phyloP scores from a whole-genome alignment of 2,329 filamentous ascomycete species.

The Pseudogymnoascus sp. region DNA sequence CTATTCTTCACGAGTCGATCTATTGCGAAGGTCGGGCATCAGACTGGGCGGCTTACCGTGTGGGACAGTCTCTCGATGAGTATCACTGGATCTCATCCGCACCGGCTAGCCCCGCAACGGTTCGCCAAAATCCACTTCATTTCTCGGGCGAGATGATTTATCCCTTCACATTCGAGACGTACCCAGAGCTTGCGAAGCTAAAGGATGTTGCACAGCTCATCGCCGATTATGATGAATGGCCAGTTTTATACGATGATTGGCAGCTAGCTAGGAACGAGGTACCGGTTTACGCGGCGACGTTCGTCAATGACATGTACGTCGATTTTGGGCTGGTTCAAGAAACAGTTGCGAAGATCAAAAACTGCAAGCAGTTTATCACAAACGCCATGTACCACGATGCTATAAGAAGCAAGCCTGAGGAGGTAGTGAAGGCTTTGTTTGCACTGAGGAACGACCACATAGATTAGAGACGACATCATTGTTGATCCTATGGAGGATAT shows the following conservation, averaged over 20 bases:
- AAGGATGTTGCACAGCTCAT: conserved; percentile 61
- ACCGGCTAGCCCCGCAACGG: conserved; percentile 25
- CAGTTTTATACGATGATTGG: conserved; percentile 63
- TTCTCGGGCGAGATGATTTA: conserved; percentile 94
- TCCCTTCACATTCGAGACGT: conserved; percentile 75
- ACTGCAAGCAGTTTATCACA: conserved; percentile 73
- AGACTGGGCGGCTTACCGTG: conserved; percentile 65
- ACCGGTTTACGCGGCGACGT: conserved; percentile 78
- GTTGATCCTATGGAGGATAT: not conserved
- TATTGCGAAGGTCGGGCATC: conserved; percentile 66
- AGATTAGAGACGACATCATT: conserved; percentile 32
- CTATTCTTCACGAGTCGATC: conserved; percentile 77
- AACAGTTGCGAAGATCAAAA: conserved; percentile 66
- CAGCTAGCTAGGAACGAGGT: conserved; percentile 70
- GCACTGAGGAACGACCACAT: conserved; percentile 61
- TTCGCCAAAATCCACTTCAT: conserved; percentile 48
- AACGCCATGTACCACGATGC: conserved; percentile 86
- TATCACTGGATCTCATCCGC: conserved; percentile 40
- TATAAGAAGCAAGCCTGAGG: conserved; percentile 61
- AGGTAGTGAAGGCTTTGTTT: conserved; percentile 70
- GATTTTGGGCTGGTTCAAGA: conserved; percentile 65
- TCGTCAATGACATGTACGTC: conserved; percentile 87
- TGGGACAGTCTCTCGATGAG: conserved; percentile 41
- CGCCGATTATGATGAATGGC: conserved; percentile 62
- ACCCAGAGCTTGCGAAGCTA: conserved; percentile 64